Conservation (phyloP, 495 filamentous ascomycete species). For the Tuber calosporum region DNA sequence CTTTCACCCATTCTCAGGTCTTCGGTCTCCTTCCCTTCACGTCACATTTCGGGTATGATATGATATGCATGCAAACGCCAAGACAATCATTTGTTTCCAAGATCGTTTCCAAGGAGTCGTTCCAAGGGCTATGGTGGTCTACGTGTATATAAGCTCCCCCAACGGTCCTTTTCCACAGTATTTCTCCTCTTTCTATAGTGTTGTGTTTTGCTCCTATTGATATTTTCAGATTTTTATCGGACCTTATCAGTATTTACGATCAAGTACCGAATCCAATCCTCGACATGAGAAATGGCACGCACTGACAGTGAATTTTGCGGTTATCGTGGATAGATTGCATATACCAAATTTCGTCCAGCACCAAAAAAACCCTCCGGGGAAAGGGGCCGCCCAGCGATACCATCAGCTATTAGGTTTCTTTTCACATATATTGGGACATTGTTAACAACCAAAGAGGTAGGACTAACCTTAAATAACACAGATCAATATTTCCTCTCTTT, state of each 20-base stretch:
- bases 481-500: background rate
- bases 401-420: background rate
- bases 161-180: background rate
- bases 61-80: too few relatives aligned
- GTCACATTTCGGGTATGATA: too few relatives aligned
- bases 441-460: background rate
- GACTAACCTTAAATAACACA: background rate
- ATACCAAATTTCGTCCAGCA: background rate
- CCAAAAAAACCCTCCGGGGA: background rate
- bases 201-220: background rate
- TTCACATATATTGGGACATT: background rate
- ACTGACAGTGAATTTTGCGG: background rate
- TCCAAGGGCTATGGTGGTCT: too few relatives aligned
- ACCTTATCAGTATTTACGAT: background rate
- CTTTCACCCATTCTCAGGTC: too few relatives aligned
- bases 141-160: background rate
- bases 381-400: too few relatives aligned
- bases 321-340: background rate
- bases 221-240: background rate
- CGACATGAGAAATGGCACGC: background rate
- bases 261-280: background rate
- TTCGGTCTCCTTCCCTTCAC: too few relatives aligned
- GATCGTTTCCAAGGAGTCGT: too few relatives aligned
- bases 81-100: too few relatives aligned
- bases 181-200: too few relatives aligned